A percentile compares a stretch with the other conserved stretches of the same genome.
phyloP scores from a whole-genome alignment of 192 early-diverging fungal species.

The Gigaspora rosea region DNA sequence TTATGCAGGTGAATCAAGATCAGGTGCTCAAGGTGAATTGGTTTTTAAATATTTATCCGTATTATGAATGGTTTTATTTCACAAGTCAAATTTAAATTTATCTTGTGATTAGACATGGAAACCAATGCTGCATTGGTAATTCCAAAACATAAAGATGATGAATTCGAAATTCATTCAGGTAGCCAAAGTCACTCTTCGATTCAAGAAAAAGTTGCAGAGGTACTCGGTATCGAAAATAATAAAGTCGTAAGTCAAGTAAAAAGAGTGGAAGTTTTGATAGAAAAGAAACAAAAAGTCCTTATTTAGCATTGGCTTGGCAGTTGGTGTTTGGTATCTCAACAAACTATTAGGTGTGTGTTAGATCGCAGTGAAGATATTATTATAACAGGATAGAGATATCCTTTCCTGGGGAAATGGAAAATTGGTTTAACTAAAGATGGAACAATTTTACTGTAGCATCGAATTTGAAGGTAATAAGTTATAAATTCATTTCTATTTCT shows the following conservation, averaged over 20 bases:
- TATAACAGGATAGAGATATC: slow-evolving; percentile 72
- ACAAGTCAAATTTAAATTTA: too few species aligned
- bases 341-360: too few species aligned
- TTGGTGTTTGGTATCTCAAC: slow-evolving; percentile 69
- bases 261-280: slow-evolving; percentile 89
- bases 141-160: too few species aligned
- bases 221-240: slow-evolving; percentile 69
- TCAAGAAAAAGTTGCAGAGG: slow-evolving; percentile 67
- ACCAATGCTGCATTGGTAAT: too few species aligned
- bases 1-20: slow-evolving; percentile 16
- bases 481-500: neutral
- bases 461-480: slow-evolving; percentile 38
- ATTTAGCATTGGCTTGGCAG: slow-evolving; percentile 65
- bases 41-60: too few species aligned
- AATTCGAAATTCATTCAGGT: slow-evolving; percentile 68
- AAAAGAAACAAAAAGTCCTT: slow-evolving; percentile 66
- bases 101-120: slow-evolving; percentile 79
- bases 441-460: slow-evolving; percentile 65
- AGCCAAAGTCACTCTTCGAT: slow-evolving; percentile 79
- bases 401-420: slow-evolving; percentile 77
- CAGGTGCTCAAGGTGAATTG: slow-evolving; percentile 25
- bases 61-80: too few species aligned
- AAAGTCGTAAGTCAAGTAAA: slow-evolving; percentile 76
- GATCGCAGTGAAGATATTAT: slow-evolving; percentile 86
- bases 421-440: slow-evolving; percentile 72